Evolutionary conservation across 2,329 filamentous ascomycete genomes (phyloP), one percentile per base, ranked within the genome.

Genomic region (Colletotrichum caudatum): DNA sequence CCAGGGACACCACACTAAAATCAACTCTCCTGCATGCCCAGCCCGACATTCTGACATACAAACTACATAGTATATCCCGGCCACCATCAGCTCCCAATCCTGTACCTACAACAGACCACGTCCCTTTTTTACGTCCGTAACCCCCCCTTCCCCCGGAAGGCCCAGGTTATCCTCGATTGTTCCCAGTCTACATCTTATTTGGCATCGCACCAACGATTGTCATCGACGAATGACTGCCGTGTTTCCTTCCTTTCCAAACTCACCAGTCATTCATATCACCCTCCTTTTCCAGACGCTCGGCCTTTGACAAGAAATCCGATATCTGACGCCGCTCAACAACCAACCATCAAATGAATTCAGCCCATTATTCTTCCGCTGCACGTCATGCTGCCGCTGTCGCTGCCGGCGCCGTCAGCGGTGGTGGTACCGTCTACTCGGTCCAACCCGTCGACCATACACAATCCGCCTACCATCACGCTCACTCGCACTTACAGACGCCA

Each of bases 111-210:
- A 46, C 66, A 70, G 61, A n/a, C 66, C 66, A 63, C 56, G 39
- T 61, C 63, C 68, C 59, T 67, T 71, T 71, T 67, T 72, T 73
- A 73, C 68, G 71, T 68, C 71, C 71, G 71, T 73, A 73, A 73
- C 67, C 56, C 71, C 67, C 69, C n/a, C n/a, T n/a, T n/a, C n/a
- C n/a, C 57, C 66, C 37, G 69, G 35, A 65, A 50, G 41, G 46
- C 66, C 64, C 35, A 72, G 60, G 26, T 57, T 26, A 71, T 61
- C 61, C 44, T 72, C 69, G 29, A 56, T 33, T 26, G 44, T 65
- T 60, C 66, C 66, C 60, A 66, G 50, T 72, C 57, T 51, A 64
- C 50, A 54, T 20, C 53, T 69, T 39, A 35, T 60, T 60, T 64
- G 51, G 59, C 37, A 69, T 26, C 37, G 29, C 39, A 39, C 18